Evolutionary conservation across 2,329 filamentous ascomycete species (phyloP), one percentile per base, ranked within the genome.

Genomic region (Incumbomyces delicatus): DNA sequence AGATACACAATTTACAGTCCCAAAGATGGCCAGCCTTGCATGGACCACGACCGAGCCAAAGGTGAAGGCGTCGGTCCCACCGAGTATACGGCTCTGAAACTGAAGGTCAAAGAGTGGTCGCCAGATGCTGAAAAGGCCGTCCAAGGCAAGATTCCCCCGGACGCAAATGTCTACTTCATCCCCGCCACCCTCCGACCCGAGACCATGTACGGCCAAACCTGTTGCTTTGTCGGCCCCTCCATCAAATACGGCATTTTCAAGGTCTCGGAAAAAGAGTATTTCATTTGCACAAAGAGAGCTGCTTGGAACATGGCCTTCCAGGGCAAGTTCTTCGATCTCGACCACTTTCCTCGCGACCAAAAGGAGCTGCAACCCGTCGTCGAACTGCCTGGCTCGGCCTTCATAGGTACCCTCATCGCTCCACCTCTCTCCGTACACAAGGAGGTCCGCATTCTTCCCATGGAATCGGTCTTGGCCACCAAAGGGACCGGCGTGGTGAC

Each of bases 151-250:
- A 70, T 96, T 3, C 85, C 90, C 5, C 75, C 81, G 31, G 80
- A 77, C 53, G 83, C 86, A 38, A 84, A 84, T 51, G 83, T 95
- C 47, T 96, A 83, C 71, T 84, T 96, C 59, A 80, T 96, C 11
- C 85, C 92, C 11, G 92, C 92, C 13, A 96, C 92, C 46, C 76
- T 98, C 51, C 78, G 92, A 52, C 87, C 92, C 2, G 92, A 98
- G 73, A 98, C 92, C 31, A 96, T 98, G 90, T 98, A 96, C 63
- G 94, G 94, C 34, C 92, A 96, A 67, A 94, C 82, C 3, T 94
- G 87, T 69, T 95, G 89, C 65, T 98, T 96, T 58, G 87, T 98
- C 40, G 87, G 88, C 2, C 90, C 92, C 8, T 85, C 84, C 61
- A 84, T 96, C 60, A 79, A 75, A 37, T 98, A 98, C 60, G 90